Base-by-base conservation (phyloP, 2,329 filamentous ascomycete genomes). In the Fusarium protoensiforme region DNA sequence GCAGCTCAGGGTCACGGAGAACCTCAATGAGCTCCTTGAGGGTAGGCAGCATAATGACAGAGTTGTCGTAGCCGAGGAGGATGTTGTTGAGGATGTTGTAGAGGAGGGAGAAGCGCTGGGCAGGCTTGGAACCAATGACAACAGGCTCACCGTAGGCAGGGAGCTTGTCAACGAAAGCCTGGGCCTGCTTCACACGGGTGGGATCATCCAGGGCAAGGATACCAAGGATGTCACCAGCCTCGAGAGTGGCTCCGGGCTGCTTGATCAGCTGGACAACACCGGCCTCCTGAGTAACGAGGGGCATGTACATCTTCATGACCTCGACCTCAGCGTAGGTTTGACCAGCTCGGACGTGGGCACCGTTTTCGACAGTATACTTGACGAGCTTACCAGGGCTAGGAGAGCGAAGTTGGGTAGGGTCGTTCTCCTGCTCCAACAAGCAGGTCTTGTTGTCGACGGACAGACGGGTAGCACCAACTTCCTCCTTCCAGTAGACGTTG, bases 271-370 rank as follows among this genome's bases (percentile, higher is more conserved):
- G 96, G 65, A 99, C 96, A 63, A 97, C 90, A 87, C 96, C 96
- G 78, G 98, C 96, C 83, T 99, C 96, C 81, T 95, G 93, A 4
- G 96, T 94, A 70, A 99, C 90, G 64, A 99, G 89, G 79, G 96
- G 96, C 96, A 99, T 99, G 89, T 98, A 98, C 96, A 99, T 99
- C 90, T 99, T 99, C 96, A 99, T 99, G 84, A 99, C 96, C 85
- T 99, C 96, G 43, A 99, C 96, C 84, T 99, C 96, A 64, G 96
- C 96, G 80, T 95, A 99, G 36, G 96, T 88, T 83, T 98, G 94
- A 65, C 96, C 96, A 77, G 97, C 94, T 83, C 91, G 92, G 83
- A 99, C 91, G 82, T 99, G 96, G 77, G 95, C 90, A 69, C 96
- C 96, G 79, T 97, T 98, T 83, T 98, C 96, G 3, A 99, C 94